Base-by-base conservation (phyloP, 768 basidiomycete species). In the Leccinum rimulosum region DNA sequence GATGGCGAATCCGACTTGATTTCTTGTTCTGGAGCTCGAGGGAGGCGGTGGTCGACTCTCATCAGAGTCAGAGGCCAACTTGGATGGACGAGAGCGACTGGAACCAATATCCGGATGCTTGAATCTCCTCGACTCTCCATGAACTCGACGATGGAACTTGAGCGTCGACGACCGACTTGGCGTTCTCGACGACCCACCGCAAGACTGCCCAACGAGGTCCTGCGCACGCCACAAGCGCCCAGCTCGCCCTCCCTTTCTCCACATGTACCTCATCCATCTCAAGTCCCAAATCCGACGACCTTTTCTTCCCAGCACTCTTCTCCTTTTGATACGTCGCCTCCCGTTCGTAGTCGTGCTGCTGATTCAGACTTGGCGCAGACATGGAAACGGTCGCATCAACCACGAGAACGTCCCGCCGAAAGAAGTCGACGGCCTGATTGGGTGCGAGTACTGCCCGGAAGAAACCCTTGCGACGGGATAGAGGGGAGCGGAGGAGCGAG, bases 401-500 rank as follows among this genome's bases (percentile, higher is more conserved):
- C 36, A 6, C 15, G 35, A 61, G 56, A 36, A 60, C 6, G 52
- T 70, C 70, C 63, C 61, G 55, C 1, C 64, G 66, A 55, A 70
- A 69, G 25, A 71, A 72, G 58, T 70, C 70, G 47, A 67, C 55
- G 9, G 66, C 66, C 36, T 61, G 52, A 11, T 25, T 50, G 12
- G 68, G 61, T 4, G 61, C 52, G 11, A 70, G 61, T 1, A 70
- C 53, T n/a, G 60, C 61, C 12, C 68, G 55, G 22, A 70, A 71
- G 35, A 62, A 60, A 19, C 70, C 68, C 15, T 64, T 72, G 28
- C 70, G 62, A 22, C 52, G 61, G 14, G 68, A 66, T 0, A 70
- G 48, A 40, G 66, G 63, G 0, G 68, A 66, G n/a, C 68, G 68
- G 50, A 70, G 70, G 14, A 70, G 14, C 10, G 70, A 60, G 40